Conservation (phyloP, 441 rosid genomes). For the Bocquillonia castaneifolia region DNA sequence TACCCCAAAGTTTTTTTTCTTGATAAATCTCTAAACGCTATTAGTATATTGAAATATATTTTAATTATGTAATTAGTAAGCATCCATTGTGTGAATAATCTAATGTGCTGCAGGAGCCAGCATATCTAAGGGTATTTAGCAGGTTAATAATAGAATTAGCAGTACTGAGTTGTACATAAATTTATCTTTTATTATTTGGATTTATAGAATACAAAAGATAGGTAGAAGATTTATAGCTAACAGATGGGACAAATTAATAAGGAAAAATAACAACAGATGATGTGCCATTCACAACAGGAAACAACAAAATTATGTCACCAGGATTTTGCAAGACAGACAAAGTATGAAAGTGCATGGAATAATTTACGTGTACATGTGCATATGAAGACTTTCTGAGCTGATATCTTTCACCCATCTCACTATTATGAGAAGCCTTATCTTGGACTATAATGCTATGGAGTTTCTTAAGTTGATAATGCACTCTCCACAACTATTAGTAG, state of each 20-base stretch:
- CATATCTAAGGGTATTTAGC: neutral
- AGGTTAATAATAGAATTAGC: neutral
- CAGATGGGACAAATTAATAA: neutral
- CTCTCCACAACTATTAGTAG: neutral
- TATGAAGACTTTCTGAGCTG: too few relatives aligned
- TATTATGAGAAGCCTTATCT: neutral
- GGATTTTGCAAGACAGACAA: neutral
- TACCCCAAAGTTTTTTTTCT: too few relatives aligned
- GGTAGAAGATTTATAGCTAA: neutral
- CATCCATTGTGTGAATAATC: neutral
- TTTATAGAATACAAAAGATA: too few relatives aligned
- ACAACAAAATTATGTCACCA: neutral
- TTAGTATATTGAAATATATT: neutral
- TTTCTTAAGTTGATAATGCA: neutral
- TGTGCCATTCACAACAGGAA: neutral
- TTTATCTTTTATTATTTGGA: too few relatives aligned
- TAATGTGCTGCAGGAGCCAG: neutral
- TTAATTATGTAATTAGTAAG: too few relatives aligned
- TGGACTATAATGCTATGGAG: neutral
- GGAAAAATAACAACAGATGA: neutral
- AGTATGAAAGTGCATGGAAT: neutral
- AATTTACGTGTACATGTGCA: too few relatives aligned
- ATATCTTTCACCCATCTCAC: neutral
- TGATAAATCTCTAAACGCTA: too few relatives aligned
- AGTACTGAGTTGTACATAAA: too few relatives aligned